Evolutionary conservation across 768 basidiomycete genomes (phyloP), one percentile per base, ranked within the genome.

Genomic region (Exidia glandulosa): DNA sequence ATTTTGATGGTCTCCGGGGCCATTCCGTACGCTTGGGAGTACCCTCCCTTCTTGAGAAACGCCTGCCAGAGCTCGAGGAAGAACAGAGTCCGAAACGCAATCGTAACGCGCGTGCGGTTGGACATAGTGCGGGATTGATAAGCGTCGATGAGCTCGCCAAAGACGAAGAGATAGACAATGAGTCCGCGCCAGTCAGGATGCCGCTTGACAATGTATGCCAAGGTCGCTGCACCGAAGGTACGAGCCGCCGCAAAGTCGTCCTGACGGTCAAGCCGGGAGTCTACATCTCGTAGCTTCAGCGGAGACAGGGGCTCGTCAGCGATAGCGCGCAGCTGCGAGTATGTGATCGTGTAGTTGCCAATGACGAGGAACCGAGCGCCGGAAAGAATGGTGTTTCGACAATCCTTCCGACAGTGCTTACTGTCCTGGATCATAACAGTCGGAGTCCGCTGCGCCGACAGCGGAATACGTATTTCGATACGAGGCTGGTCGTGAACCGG

Each of bases 241-340:
- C 74, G 70, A 2, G 69, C 59, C 0, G 77, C 78, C 0, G 77
- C 77, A 60, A 66, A 68, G 62, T 80, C 76, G 64, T 79, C 79
- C 67, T 80, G 77, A 0, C 71, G 62, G 58, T 80, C 76, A 0
- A 76, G 32, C 52, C 72, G 72, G n/a, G 73, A 70, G 1, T n/a
- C n/a, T n/a, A 79, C 72, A 61, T 75, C 74, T 0, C 69, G 68
- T 3, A 31, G 29, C 57, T 67, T 72, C 0, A 75, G 59, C 2
- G 74, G 70, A 12, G 65, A 10, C 10, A 10, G 10, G 45, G 19
- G 19, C 7, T 60, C 33, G 5, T 31, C 12, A 25, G 47, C 23
- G 36, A 47, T 5, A 47, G 34, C 57, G 10, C 57, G 66, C 13
- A 71, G 57, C 32, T 65, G 62, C 2, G 45, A 32, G 55, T 68